phyloP scores from a whole-genome alignment of 2,329 filamentous ascomycete species.

The Fusarium bactridioides region DNA sequence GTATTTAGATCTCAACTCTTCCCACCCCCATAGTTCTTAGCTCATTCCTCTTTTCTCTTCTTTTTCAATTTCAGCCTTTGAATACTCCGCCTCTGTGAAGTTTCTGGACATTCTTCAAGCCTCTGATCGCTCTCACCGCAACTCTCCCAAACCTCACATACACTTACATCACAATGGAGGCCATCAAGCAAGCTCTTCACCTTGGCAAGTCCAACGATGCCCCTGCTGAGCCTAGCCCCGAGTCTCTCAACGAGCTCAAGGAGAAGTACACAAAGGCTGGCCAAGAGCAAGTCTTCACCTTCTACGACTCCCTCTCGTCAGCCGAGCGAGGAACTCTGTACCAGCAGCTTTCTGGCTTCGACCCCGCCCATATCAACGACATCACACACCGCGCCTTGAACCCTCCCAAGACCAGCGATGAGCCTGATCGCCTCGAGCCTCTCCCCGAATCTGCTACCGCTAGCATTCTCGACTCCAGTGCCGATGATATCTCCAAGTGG shows the following conservation, averaged over 20 bases:
- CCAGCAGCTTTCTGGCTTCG: slow-evolving; percentile 81
- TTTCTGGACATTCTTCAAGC: neutral
- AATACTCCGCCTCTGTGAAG: slow-evolving; percentile 1
- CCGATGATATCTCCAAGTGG: slow-evolving; percentile 82
- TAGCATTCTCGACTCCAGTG: slow-evolving; percentile 88
- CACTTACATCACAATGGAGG: slow-evolving; percentile 49
- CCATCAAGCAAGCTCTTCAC: slow-evolving; percentile 54
- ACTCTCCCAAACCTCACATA: slow-evolving; percentile 16
- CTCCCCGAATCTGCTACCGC: slow-evolving; percentile 86
- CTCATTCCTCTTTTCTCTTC: slow-evolving; percentile 22
- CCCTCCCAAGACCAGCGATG: slow-evolving; percentile 71
- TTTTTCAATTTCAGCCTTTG: slow-evolving; percentile 3
- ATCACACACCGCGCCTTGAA: slow-evolving; percentile 84
- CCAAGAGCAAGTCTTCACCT: slow-evolving; percentile 80
- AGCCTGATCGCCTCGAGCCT: slow-evolving; percentile 74
- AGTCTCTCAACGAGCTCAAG: slow-evolving; percentile 75
- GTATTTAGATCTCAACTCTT: slow-evolving; percentile 33
- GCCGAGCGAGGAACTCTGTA: slow-evolving; percentile 81
- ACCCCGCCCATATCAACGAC: slow-evolving; percentile 87
- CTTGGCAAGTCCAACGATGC: slow-evolving; percentile 44
- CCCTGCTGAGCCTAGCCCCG: slow-evolving; percentile 64
- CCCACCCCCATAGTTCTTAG: slow-evolving; percentile 20
- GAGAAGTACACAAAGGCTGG: slow-evolving; percentile 79
- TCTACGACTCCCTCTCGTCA: slow-evolving; percentile 78
- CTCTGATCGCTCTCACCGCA: slow-evolving; percentile 24